Conservation (phyloP, 371 early-diverging fungal genomes). For the Mucor velutinosus region DNA sequence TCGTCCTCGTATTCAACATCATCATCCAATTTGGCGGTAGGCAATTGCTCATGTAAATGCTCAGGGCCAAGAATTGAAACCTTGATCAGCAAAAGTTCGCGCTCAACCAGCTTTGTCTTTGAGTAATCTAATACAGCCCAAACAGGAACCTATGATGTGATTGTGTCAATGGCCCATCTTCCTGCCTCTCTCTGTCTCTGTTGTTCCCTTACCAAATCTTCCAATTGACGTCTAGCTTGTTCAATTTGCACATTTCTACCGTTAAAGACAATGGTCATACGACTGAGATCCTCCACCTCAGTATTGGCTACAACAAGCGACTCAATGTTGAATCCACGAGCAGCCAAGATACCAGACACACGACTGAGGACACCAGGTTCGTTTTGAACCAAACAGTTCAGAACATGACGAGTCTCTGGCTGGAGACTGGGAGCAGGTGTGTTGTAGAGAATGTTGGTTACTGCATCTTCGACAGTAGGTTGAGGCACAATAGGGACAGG, state of each 20-base stretch:
- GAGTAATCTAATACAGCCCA: constrained; percentile 97
- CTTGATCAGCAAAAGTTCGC: constrained; percentile 90
- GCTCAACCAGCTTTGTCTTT: constrained; percentile 77
- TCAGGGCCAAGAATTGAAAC: constrained; percentile 87
- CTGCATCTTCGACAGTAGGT: constrained; percentile 79
- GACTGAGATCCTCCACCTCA: constrained; percentile 87
- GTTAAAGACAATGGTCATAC: constrained; percentile 95
- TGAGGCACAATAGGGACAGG: constrained; percentile 38
- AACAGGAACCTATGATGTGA: constrained; percentile 70
- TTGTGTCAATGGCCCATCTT: not conserved
- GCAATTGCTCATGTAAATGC: constrained; percentile 55
- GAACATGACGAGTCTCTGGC: constrained; percentile 73
- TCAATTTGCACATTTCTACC: constrained; percentile 82
- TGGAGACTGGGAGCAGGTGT: constrained; percentile 68
- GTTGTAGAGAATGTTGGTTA: constrained; percentile 87
- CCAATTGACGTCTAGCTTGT: constrained; percentile 91
- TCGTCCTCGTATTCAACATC: constrained; percentile 45
- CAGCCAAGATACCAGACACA: constrained; percentile 90
- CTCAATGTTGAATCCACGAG: constrained; percentile 95
- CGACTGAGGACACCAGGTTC: constrained; percentile 94
- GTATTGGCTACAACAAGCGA: constrained; percentile 92
- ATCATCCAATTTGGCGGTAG: constrained; percentile 40
- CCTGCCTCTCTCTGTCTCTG: not conserved
- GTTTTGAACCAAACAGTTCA: constrained; percentile 93
- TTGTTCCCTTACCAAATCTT: constrained; percentile 72